Conservation (phyloP, 257 asterid genomes). For the Prunella vulgaris region DNA sequence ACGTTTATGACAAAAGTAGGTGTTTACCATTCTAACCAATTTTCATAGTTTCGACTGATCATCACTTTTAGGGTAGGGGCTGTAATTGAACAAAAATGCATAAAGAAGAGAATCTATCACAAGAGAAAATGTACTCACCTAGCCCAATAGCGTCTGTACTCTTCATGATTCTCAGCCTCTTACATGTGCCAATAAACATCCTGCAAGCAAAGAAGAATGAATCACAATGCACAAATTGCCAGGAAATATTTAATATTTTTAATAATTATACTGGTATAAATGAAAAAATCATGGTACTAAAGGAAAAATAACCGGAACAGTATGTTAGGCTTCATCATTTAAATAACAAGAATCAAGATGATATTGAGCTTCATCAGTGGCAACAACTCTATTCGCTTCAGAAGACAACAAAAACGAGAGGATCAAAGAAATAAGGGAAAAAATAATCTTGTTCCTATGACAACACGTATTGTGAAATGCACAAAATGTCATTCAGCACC, state of each 20-base stretch:
- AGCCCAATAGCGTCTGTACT: slow-evolving; percentile 28
- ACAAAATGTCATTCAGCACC: no score
- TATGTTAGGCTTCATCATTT: neutral
- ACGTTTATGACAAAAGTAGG: neutral
- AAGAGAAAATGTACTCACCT: slow-evolving; percentile 13
- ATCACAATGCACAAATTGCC: neutral
- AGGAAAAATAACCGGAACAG: neutral
- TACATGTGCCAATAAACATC: slow-evolving; percentile 26
- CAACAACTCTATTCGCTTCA: neutral
- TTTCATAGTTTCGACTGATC: neutral
- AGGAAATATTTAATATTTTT: neutral
- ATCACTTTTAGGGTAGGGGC: neutral
- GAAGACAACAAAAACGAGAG: neutral
- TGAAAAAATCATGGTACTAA: neutral
- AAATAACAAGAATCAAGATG: neutral
- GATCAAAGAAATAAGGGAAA: neutral
- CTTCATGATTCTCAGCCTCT: slow-evolving; percentile 34
- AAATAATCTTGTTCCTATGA: neutral
- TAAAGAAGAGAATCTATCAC: neutral
- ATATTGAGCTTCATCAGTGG: neutral
- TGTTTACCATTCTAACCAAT: neutral
- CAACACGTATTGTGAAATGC: no score
- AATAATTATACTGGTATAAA: neutral
- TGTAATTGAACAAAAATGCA: neutral
- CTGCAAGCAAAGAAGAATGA: slow-evolving; percentile 8